Evolutionary conservation across 2,329 filamentous ascomycete genomes (phyloP).

Genomic region (Botrytis paeoniae): DNA sequence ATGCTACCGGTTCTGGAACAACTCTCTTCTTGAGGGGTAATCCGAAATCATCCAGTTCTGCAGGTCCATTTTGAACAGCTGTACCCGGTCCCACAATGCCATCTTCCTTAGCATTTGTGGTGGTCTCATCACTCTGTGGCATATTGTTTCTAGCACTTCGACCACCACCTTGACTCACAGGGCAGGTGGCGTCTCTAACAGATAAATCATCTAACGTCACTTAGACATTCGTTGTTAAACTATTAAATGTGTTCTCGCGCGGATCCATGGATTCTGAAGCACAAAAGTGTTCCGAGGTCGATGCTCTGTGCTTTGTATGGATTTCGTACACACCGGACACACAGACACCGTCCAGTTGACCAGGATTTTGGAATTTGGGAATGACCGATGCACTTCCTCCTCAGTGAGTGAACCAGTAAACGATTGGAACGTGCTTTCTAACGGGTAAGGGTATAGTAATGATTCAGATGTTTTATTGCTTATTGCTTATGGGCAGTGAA

Average conservation of each 20-base stretch:
- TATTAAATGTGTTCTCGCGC: constrained; percentile 5
- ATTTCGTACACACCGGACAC: neutral
- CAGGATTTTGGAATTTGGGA: constrained; percentile 1
- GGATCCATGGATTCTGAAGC: constrained; percentile 18
- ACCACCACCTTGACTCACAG: constrained; percentile 21
- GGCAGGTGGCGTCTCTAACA: constrained; percentile 13
- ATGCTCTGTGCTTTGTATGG: constrained; percentile 20
- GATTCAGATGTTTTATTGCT: neutral
- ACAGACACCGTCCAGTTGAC: neutral
- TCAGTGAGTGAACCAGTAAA: constrained; percentile 8
- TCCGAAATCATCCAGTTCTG: constrained; percentile 68
- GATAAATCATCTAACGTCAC: constrained; percentile 20
- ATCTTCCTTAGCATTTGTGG: constrained; percentile 26
- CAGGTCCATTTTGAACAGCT: constrained; percentile 19
- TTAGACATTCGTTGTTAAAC: constrained; percentile 2
- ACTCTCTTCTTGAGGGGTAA: constrained; percentile 57
- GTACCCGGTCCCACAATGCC: constrained; percentile 22
- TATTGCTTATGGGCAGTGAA: neutral
- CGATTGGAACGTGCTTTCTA: constrained; percentile 17
- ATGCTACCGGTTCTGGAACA: constrained; percentile 35
- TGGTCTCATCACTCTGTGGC: constrained; percentile 33
- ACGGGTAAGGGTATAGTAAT: neutral
- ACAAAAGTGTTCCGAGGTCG: constrained; percentile 17
- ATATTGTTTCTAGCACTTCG: constrained; percentile 31
- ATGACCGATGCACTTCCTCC: neutral